phyloP scores from a whole-genome alignment of 345 rosid genomes.

The Eucalyptus sp. region DNA sequence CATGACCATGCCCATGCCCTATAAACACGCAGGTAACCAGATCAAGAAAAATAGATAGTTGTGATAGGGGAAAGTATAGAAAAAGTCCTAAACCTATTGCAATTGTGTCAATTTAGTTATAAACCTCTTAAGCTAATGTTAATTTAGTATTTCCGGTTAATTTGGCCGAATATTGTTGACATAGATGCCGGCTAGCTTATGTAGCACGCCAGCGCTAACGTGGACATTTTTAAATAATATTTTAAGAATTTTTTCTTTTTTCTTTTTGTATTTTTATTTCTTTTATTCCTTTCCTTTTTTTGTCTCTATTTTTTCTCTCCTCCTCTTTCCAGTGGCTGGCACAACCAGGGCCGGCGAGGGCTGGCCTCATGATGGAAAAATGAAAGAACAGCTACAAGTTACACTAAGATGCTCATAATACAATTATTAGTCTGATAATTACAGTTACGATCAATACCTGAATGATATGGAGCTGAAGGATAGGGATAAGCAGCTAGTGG shows the following conservation, averaged over 20 bases:
- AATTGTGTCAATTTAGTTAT: neutral
- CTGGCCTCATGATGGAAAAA: neutral
- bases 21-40: neutral
- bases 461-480: constrained; percentile 2
- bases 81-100: rapidly evolving
- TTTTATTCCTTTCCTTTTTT: too few relatives aligned
- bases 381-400: neutral
- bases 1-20: constrained; percentile 31
- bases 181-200: neutral
- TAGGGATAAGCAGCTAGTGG: constrained; percentile 40
- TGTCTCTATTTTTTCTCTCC: too few relatives aligned
- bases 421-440: neutral
- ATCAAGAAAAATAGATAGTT: neutral
- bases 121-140: rapidly evolving
- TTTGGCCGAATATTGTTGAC: neutral
- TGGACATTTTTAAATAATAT: too few relatives aligned
- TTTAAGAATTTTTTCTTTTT: rapidly evolving
- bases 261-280: rapidly evolving
- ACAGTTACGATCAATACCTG: neutral
- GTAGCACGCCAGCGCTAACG: rapidly evolving
- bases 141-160: rapidly evolving
- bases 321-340: neutral
- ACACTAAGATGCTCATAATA: neutral
- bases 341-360: neutral
- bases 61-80: neutral